These are phyloP conservation scores for Aurinia saxatilis DNA, from an alignment of 345 rosid species.

Conservation along the genomic window DNA sequence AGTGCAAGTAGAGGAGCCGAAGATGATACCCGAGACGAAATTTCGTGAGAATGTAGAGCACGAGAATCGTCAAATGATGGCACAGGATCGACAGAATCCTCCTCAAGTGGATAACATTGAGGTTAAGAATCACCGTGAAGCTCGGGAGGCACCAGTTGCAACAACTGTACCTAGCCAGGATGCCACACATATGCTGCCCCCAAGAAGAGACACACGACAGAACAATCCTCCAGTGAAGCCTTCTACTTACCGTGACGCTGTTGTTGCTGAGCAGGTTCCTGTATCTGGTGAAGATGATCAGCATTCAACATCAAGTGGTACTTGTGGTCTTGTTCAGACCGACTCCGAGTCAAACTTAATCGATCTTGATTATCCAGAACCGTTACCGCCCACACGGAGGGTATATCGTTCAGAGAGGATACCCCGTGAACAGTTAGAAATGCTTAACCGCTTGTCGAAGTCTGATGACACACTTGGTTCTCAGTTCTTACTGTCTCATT, in stretches of 20 bases:
- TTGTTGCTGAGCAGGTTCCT: conserved; percentile 33
- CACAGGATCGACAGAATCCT: conserved; percentile 29
- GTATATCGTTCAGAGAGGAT: conserved; percentile 66
- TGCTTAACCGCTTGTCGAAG: conserved; percentile 61
- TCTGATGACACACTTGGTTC: conserved; percentile 68
- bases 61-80: conserved; percentile 23
- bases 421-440: conserved; percentile 60
- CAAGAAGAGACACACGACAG: conserved; percentile 21
- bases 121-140: conserved; percentile 30
- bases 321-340: conserved; percentile 28
- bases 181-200: conserved; percentile 27
- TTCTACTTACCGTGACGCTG: conserved; percentile 37
- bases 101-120: conserved; percentile 30
- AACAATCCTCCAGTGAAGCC: conserved; percentile 27
- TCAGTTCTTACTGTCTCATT: conserved; percentile 51
- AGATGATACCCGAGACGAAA: conserved; percentile 32
- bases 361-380: conserved; percentile 47
- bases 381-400: conserved; percentile 48
- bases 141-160: conserved; percentile 31
- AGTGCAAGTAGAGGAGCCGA: conserved; percentile 28
- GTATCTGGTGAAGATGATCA: conserved; percentile 39
- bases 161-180: conserved; percentile 30
- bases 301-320: conserved; percentile 31
- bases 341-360: conserved; percentile 45
- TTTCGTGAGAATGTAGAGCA: conserved; percentile 28